Evolutionary conservation across 345 rosid species (phyloP).

Genomic region (Bruguiera sexangula): DNA sequence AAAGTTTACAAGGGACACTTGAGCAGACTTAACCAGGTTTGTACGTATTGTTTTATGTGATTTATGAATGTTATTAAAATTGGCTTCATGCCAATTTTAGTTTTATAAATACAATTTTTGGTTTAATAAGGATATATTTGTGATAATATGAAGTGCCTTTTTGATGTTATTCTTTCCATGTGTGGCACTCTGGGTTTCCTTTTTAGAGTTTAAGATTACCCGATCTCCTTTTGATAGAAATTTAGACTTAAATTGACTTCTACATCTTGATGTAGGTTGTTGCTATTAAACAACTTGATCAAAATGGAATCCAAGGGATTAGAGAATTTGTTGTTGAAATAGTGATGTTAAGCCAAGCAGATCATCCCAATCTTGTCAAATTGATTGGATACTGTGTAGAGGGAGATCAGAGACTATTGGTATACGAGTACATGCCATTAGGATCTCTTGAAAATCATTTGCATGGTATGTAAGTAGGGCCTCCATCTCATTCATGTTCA

Average conservation of each 20-base stretch:
- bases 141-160: neutral
- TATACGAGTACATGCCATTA: slow-evolving; percentile 46
- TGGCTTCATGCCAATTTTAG: too few relatives aligned
- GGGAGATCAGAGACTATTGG: slow-evolving; percentile 43
- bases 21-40: slow-evolving; percentile 54
- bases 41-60: slow-evolving; percentile 8
- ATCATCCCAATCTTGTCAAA: slow-evolving; percentile 46
- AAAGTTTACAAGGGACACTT: slow-evolving; percentile 68
- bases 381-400: slow-evolving; percentile 42
- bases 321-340: slow-evolving; percentile 44
- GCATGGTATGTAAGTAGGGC: slow-evolving; percentile 27
- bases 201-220: neutral
- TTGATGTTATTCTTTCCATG: too few relatives aligned
- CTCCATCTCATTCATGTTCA: neutral
- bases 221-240: neutral
- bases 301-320: slow-evolving; percentile 37
- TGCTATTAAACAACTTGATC: slow-evolving; percentile 49
- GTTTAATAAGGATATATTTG: neutral
- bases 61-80: neutral
- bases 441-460: slow-evolving; percentile 48
- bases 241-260: neutral
- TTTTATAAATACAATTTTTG: neutral
- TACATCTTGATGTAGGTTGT: slow-evolving; percentile 28
- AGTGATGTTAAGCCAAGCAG: slow-evolving; percentile 28
- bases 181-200: neutral